A percentile compares a stretch with the other conserved stretches of the same genome.
phyloP scores from a whole-genome alignment of 768 basidiomycete genomes.

The Panaeolus cyanescens region DNA sequence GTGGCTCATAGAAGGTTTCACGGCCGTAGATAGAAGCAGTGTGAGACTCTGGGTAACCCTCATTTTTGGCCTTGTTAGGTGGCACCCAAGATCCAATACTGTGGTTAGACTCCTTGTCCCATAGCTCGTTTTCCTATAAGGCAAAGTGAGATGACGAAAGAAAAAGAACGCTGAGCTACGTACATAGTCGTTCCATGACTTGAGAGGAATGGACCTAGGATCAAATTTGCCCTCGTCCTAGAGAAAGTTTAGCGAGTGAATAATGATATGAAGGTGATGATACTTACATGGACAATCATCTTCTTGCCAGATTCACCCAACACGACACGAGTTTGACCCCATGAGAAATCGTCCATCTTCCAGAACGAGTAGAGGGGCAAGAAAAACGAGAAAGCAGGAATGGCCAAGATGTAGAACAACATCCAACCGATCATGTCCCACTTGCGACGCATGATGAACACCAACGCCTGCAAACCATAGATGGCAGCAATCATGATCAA shows the following conservation, averaged over 20 bases:
- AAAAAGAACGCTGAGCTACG: slow-evolving; percentile 23
- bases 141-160: slow-evolving; percentile 2
- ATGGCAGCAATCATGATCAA: slow-evolving; percentile 92
- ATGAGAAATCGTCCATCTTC: slow-evolving; percentile 97
- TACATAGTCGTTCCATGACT: slow-evolving; percentile 96
- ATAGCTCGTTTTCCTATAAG: slow-evolving; percentile 88
- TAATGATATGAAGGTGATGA: not conserved
- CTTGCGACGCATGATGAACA: slow-evolving; percentile 90
- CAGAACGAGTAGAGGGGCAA: slow-evolving; percentile 96
- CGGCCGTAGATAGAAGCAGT: slow-evolving; percentile 85
- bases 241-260: slow-evolving; percentile 10
- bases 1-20: slow-evolving; percentile 84
- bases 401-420: slow-evolving; percentile 93
- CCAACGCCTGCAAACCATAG: slow-evolving; percentile 91
- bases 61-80: slow-evolving; percentile 67
- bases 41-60: slow-evolving; percentile 76
- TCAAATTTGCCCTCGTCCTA: slow-evolving; percentile 99
- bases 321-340: slow-evolving; percentile 92
- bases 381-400: slow-evolving; percentile 92
- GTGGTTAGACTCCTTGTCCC: slow-evolving; percentile 97
- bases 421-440: slow-evolving; percentile 99
- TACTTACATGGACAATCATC: slow-evolving; percentile 86
- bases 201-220: slow-evolving; percentile 88
- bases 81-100: slow-evolving; percentile 94
- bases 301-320: slow-evolving; percentile 96